Evolutionary conservation across 495 filamentous ascomycete genomes (phyloP), one percentile per base, ranked within the genome.

Genomic region (Chaetomium cochliodes): DNA sequence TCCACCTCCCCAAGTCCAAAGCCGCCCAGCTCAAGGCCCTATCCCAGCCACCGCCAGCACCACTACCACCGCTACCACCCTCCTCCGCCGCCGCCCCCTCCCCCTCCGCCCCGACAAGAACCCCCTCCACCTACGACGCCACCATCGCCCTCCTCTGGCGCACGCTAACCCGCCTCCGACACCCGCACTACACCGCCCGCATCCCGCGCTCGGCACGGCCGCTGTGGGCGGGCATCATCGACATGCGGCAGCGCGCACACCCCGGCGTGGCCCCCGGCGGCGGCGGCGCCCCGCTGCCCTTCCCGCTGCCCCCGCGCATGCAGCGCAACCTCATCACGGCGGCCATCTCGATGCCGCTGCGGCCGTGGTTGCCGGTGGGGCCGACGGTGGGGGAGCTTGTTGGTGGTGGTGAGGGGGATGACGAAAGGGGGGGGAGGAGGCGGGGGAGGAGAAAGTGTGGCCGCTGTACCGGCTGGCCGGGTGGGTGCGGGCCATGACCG

Each of bases 1-100:
- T 52, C 25, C 50, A 52, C 25, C 50, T 52, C 50, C 50, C 50
- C 50, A 52, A 52, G 16, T 52, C 50, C 22, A 52, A 52, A 28
- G 50, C 50, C 22, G 50, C 25, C 1, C 11, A 28, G 5, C 50
- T 52, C 50, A 30, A 52, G 23, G 23, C 25, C 13, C 25, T 28
- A 1, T 9, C 23, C 50, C 23, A 13, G 11, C 11, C 22, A 6
- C 5, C 13, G 3, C 6, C 28, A 30, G 28, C 28, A 30, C 2
- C 28, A 30, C 2, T 6, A 30, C 28, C 2, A 30, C 28, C 28
- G 2, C 28, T 3, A 30, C 28, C 28, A n/a, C 16, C 44, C 15
- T 0, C 42, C 12, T 13, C 42, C 4, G 47, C n/a, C 18, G 2
- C 16, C 7, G 4, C 47, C 8, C 47, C 47, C 47, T 23, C n/a